These are phyloP conservation scores for Adansonia grandidieri DNA, from an alignment of 441 rosid species.

Conservation along the genomic window DNA sequence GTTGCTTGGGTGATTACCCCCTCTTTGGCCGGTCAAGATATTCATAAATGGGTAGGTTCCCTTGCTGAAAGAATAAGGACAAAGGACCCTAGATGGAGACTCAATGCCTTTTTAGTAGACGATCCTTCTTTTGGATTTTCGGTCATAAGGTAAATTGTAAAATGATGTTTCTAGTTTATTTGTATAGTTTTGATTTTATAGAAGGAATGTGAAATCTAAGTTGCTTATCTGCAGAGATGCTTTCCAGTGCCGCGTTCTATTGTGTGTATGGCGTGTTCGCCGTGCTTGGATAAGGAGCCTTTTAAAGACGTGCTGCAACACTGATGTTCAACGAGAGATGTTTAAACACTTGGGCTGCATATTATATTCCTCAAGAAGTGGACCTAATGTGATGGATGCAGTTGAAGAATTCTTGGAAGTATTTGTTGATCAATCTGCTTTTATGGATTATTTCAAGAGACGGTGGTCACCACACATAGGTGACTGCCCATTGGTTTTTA, in stretches of 20 bases:
- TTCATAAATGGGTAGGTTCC: conserved; percentile 53
- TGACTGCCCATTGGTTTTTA: conserved; percentile 33
- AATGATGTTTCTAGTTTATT: conserved; percentile 15
- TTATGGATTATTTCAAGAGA: conserved; percentile 55
- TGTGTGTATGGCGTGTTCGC: conserved; percentile 55
- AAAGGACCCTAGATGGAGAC: conserved; percentile 59
- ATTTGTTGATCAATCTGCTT: conserved; percentile 52
- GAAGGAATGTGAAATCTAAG: conserved; percentile 27
- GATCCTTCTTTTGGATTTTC: conserved; percentile 47
- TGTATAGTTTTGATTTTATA: conserved; percentile 9
- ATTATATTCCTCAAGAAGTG: conserved; percentile 47
- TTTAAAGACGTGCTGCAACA: conserved; percentile 48
- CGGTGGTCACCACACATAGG: conserved; percentile 54
- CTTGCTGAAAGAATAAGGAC: conserved; percentile 50
- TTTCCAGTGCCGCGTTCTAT: conserved; percentile 50
- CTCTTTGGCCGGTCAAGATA: conserved; percentile 41
- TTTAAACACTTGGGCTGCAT: conserved; percentile 53
- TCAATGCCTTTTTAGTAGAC: conserved; percentile 49
- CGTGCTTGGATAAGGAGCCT: conserved; percentile 58
- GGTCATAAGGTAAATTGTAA: conserved; percentile 41
- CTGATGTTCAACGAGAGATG: conserved; percentile 54
- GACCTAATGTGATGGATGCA: conserved; percentile 38
- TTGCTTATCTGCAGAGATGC: conserved; percentile 49
- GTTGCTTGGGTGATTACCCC: conserved; percentile 63
- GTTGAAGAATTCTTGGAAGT: conserved; percentile 54